phyloP scores from a whole-genome alignment of 371 early-diverging fungal genomes.

The Catenaria anguillulae region DNA sequence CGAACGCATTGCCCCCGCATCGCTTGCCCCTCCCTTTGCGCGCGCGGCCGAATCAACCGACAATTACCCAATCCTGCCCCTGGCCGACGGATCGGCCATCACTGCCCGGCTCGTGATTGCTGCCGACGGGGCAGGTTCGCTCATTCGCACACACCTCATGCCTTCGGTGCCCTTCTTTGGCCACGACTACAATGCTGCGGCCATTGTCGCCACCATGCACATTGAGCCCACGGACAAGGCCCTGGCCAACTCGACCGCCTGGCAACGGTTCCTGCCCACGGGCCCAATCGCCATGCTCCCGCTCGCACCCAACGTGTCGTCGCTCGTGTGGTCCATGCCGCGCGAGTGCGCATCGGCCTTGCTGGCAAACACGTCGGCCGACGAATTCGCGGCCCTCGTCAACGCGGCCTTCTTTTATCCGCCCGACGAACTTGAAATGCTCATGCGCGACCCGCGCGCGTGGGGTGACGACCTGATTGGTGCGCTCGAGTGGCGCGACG shows the following conservation, averaged over 20 bases:
- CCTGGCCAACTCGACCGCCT: slow-evolving; percentile 60
- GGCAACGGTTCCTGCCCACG: slow-evolving; percentile 85
- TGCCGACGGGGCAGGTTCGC: slow-evolving; percentile 82
- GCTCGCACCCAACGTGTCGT: slow-evolving; percentile 35
- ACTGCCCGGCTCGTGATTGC: slow-evolving; percentile 39
- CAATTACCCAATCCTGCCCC: neutral
- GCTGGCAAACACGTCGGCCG: slow-evolving; percentile 36
- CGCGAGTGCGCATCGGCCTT: slow-evolving; percentile 46
- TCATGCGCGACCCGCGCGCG: slow-evolving; percentile 14
- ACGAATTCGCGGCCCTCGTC: slow-evolving; percentile 48
- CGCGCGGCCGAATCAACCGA: neutral
- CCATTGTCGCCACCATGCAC: slow-evolving; percentile 77
- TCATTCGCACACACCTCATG: slow-evolving; percentile 49
- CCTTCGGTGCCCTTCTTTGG: slow-evolving; percentile 66
- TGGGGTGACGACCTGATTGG: slow-evolving; percentile 30
- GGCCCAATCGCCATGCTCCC: slow-evolving; percentile 63
- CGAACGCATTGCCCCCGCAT: neutral
- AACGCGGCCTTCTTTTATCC: slow-evolving; percentile 68
- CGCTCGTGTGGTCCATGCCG: slow-evolving; percentile 82
- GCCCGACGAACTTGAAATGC: slow-evolving; percentile 49
- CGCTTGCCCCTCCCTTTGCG: neutral
- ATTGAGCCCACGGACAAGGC: slow-evolving; percentile 21
- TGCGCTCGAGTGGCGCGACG: slow-evolving; percentile 53
- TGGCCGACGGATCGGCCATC: neutral
- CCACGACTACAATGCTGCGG: slow-evolving; percentile 74